Evolutionary conservation across 2,329 filamentous ascomycete genomes (phyloP), one percentile per base, ranked within the genome.

Genomic region (Tolypocladium sp.): DNA sequence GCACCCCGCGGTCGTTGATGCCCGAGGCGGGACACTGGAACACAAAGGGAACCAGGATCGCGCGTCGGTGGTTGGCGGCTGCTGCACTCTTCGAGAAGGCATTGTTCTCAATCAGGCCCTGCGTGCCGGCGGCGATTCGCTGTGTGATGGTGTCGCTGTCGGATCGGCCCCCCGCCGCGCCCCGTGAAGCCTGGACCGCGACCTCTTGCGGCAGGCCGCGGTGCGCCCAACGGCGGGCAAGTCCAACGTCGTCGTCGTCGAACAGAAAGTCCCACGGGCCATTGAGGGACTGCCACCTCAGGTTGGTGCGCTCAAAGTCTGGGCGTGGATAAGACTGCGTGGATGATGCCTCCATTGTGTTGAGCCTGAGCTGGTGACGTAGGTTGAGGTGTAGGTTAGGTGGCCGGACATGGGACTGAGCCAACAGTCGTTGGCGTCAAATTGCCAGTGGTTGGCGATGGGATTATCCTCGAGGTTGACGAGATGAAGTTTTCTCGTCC

Each of bases 11-110:
- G 40, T 86, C 80, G 61, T 82, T 77, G 63, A 88, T 82, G 2
- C 84, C 84, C 0, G 85, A 88, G 0, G 85, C 85, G 0, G 80
- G 80, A 6, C 81, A 79, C 67, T 89, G 86, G 65, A 87, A 89
- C 2, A 83, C 85, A 63, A 82, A 89, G 0, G 86, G 86, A 0
- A 89, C 84, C 41, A 79, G 74, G 62, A 89, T 88, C 12, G 77
- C 74, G 33, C 76, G 75, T 66, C 81, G 83, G 15, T 69, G 65
- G 60, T 80, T 70, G 22, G 58, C 30, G 15, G 71, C 72, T 0
- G 68, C 62, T 2, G 62, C 64, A 1, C 64, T 65, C 15, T 65
- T 66, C 1, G 66, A 49, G 20, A 77, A 71, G 57, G 76, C 67
- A 38, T 81, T 81, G 59, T 77, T 75, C 57, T 78, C 72, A 53